Evolutionary conservation across 75 land plant genomes (phyloP), one percentile per base, ranked within the genome.

Genomic region (Cryptomeria japonica): DNA sequence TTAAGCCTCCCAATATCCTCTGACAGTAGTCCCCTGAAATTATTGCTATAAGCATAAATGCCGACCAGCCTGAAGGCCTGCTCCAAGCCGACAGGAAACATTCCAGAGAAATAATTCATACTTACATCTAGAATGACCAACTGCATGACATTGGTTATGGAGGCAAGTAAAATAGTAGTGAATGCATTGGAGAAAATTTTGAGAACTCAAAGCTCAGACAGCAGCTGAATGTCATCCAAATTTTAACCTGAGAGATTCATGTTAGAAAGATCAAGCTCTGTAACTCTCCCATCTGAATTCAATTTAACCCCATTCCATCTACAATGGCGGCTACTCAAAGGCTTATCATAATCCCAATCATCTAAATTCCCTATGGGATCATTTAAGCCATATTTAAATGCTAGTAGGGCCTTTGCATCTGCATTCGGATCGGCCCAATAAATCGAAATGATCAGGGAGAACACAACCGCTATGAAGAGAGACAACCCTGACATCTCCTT

Each of bases 271-370:
- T 95, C 92, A 8, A 96, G 90, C 84, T 76, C 84, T 31, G 92
- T 91, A n/a, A 96, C 94, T 31, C 41, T n/a, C 9, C 94, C 92
- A 36, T 49, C n/a, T 1, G 89, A 18, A 87, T 87, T 89, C 91
- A 96, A 96, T 13, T 18, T 37, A 0, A 96, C 90, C 1, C 97
- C 97, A 25, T 91, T 90, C 97, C 97, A 96, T 55, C 86, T 90
- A 87, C 97, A 96, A 39, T 96, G 95, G 61, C 64, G 64, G 5
- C 46, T 44, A 41, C 76, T 39, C 11, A 53, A 80, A 36, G 37
- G 2, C 14, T 46, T 32, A 1, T 36, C 28, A 10, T 25, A 56
- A 3, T 86, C 87, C 99, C 99, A 97, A 55, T 93, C 92, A 19
- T 79, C 32, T 13, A 97, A 92, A 15, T 77, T 85, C 6, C 91